These are phyloP conservation scores for Xylaria sp. DNA, from an alignment of 2,329 filamentous ascomycete genomes.

Conservation along the genomic window DNA sequence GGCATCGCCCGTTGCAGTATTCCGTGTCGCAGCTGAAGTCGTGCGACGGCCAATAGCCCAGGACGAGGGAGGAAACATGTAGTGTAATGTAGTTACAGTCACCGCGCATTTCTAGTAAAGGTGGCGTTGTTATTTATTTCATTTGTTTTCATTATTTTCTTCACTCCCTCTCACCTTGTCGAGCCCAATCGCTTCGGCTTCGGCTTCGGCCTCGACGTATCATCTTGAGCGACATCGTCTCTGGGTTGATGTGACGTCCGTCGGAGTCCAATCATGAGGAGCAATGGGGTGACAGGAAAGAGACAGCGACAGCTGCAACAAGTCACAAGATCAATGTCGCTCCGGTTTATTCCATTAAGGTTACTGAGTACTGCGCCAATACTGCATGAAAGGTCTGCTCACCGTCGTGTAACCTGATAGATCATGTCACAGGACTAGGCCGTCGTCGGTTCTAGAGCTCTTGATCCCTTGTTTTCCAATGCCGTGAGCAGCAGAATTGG, in stretches of 20 bases:
- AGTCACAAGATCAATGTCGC: constrained; percentile 32
- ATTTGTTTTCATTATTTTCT: no score
- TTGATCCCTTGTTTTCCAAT: neutral
- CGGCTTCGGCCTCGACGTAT: constrained; percentile 7
- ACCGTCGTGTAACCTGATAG: constrained; percentile 31
- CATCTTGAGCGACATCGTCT: constrained; percentile 6
- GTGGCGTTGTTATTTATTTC: constrained; percentile 18
- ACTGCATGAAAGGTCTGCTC: constrained; percentile 12
- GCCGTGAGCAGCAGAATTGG: neutral
- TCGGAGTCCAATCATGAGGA: constrained; percentile 14
- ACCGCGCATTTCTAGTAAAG: constrained; percentile 17
- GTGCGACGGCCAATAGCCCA: constrained; percentile 26
- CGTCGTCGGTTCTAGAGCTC: constrained; percentile 19
- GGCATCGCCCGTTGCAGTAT: constrained; percentile 36
- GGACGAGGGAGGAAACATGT: neutral
- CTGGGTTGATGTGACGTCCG: constrained; percentile 5
- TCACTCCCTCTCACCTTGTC: constrained; percentile 4
- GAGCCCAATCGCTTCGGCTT: neutral
- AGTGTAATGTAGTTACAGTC: constrained; percentile 13
- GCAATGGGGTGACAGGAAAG: constrained; percentile 8
- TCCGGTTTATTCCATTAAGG: constrained; percentile 8
- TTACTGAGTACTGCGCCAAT: neutral
- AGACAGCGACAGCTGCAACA: constrained; percentile 28
- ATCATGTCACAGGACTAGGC: constrained; percentile 21
- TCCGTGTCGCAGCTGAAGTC: constrained; percentile 33